Base-by-base conservation (phyloP, 805 yeast species). In the Yamadazyma endophytica region DNA sequence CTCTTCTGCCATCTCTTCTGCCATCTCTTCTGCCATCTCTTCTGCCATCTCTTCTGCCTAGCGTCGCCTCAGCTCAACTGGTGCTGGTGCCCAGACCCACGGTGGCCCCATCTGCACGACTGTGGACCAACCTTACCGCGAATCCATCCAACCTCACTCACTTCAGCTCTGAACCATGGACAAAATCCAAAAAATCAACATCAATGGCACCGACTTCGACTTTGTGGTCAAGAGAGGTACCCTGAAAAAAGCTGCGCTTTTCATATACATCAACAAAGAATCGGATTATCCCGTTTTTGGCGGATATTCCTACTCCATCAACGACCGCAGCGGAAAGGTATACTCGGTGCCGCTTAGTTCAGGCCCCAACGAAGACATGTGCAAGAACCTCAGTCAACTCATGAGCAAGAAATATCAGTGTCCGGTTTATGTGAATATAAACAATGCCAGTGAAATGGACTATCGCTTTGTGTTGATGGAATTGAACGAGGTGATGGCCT, bases 301-400 rank as follows among this genome's bases (percentile, higher is more conserved):
- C 9, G 46, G 46, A 2, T 41, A 41, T 21, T 30, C 38, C 4
- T 41, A 41, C 26, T 32, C 36, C 12, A 38, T 41, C 1, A 36
- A 36, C 12, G n/a, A n/a, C n/a, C n/a, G n/a, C n/a, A 32, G 24
- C 24, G 21, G n/a, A 13, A 26, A 20, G 12, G 7, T 7, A 5
- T 14, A 24, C 7, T n/a, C 25, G 3, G 20, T 17, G 16, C 18
- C 28, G 4, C 9, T 41, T 11, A 38, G 28, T 19, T 21, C 30
- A 15, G 46, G 46, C 11, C 24, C 21, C 15, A 26, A 35, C 26
- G 32, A 38, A 20, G 46, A 38, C n/a, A 17, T 21, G 19, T 26
- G 26, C 12, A 41, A 36, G 24, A 41, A 32, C 17, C 19, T 41
- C 28, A 37, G 43, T 8, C 33, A 33, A 20, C 33, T 38, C 13